Evolutionary conservation across 768 basidiomycete species (phyloP).

Genomic region (Russula compacta): DNA sequence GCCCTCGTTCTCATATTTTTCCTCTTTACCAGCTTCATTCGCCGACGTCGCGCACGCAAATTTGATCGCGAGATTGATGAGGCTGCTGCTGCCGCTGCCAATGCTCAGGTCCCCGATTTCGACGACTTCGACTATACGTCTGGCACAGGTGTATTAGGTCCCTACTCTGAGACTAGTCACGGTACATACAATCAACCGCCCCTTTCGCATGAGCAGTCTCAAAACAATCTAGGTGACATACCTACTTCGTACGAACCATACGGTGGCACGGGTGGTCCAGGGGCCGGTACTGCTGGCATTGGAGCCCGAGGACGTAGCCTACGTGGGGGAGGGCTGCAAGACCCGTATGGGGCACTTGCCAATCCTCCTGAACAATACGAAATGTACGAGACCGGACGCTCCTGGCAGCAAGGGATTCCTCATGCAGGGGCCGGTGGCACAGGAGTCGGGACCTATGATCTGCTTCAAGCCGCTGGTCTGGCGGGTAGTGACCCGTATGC

Average conservation of each 20-base stretch:
- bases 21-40: constrained; percentile 44
- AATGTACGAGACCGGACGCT: constrained; percentile 17
- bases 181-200: constrained; percentile 45
- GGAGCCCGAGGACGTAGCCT: constrained; percentile 29
- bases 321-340: constrained; percentile 25
- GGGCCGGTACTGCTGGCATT: constrained; percentile 32
- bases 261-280: constrained; percentile 22
- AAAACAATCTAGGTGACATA: constrained; percentile 46
- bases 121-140: constrained; percentile 38
- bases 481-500: constrained; percentile 17
- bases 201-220: constrained; percentile 32
- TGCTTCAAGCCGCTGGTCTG: constrained; percentile 17
- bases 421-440: not conserved
- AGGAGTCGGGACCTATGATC: constrained; percentile 1
- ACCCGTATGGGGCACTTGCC: constrained; percentile 35
- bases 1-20: constrained; percentile 42
- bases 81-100: constrained; percentile 57
- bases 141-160: constrained; percentile 24
- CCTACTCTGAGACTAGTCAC: constrained; percentile 44
- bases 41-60: constrained; percentile 51
- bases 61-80: constrained; percentile 70
- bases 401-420: constrained; percentile 7
- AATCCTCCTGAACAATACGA: constrained; percentile 24
- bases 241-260: constrained; percentile 31
- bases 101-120: constrained; percentile 37